Evolutionary conservation across 352 stramenopile species (phyloP), one percentile per base, ranked within the genome.

Genomic region (Aphanomyces astaci): DNA sequence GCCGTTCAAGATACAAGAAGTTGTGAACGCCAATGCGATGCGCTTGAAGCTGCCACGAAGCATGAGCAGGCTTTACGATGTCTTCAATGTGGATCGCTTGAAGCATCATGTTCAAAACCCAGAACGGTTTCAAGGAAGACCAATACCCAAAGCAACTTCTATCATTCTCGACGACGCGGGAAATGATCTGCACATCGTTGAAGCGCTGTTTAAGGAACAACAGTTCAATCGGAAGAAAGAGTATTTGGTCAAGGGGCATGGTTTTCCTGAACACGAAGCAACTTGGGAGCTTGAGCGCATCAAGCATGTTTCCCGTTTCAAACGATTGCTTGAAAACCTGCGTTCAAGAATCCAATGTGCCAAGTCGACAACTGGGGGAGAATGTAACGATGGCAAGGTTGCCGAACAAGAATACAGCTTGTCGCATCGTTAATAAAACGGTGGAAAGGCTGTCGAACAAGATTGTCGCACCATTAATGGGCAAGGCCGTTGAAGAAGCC

Each of bases 51-150:
- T 64, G n/a, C 56, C 56, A 17, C 54, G 11, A 3, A 53, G 7
- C n/a, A 52, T 64, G 56, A 17, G 36, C 7, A 4, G 55, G 32
- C 56, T 53, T 33, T 36, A 62, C 46, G 36, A 64, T 4, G 56
- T 56, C n/a, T 72, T 72, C 13, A 72, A 67, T 30, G 55, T 72
- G 54, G 66, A 56, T 48, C 45, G 32, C 40, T 72, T n/a, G 30
- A 72, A 72, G 57, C 19, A 46, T 46, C 27, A 22, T 39, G 53
- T 27, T n/a, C n/a, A n/a, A n/a, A n/a, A n/a, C n/a, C n/a, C n/a
- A n/a, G n/a, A n/a, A n/a, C n/a, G n/a, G n/a, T n/a, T n/a, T n/a
- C n/a, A n/a, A n/a, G n/a, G n/a, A 33, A 4, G 4, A 4, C 28
- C 36, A n/a, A n/a, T 53, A 24, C 13, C 31, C 27, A 53, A 65